Conservation (phyloP, 1,284 basidiomycete genomes). For the Ceratorhiza oryzae-sativae region DNA sequence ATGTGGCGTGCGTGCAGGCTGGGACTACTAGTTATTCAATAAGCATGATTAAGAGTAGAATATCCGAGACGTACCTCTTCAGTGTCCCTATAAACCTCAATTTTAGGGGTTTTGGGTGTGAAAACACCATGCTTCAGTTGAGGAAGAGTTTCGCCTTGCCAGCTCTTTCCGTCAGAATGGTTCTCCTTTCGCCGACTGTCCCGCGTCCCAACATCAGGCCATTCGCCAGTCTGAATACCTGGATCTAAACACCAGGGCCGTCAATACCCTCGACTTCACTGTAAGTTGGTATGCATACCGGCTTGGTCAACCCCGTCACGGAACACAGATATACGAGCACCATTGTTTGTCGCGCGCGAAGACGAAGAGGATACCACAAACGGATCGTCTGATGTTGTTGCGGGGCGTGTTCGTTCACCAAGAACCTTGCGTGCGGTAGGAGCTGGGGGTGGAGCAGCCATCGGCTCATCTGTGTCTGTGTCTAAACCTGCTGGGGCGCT, state of each 20-base stretch:
- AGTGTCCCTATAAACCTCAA: slow-evolving; percentile 58
- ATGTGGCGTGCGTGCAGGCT: slow-evolving; percentile 45
- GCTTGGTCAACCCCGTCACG: slow-evolving; percentile 33
- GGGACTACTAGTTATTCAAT: slow-evolving; percentile 15
- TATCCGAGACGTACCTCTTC: slow-evolving; percentile 45
- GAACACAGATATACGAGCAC: slow-evolving; percentile 34
- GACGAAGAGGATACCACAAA: slow-evolving; percentile 52
- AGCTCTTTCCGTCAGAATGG: slow-evolving; percentile 53
- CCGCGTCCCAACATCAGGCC: slow-evolving; percentile 57
- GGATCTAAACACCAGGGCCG: slow-evolving; percentile 2
- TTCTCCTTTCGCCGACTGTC: slow-evolving; percentile 58
- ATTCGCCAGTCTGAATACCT: slow-evolving; percentile 48
- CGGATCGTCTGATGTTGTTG: slow-evolving; percentile 26
- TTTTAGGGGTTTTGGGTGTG: slow-evolving; percentile 53
- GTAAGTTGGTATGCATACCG: slow-evolving; percentile 24
- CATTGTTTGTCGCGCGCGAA: slow-evolving; percentile 46
- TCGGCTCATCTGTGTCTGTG: slow-evolving; percentile 41
- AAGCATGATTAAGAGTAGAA: background rate
- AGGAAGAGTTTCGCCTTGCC: slow-evolving; percentile 56
- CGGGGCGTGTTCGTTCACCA: slow-evolving; percentile 42
- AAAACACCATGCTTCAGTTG: slow-evolving; percentile 37
- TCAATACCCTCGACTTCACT: slow-evolving; percentile 17
- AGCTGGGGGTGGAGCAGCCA: slow-evolving; percentile 34
- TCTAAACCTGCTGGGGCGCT: slow-evolving; percentile 50
- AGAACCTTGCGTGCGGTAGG: slow-evolving; percentile 50